Conservation (phyloP, 116 monocot species). For the Phalaenopsis hybrid region DNA sequence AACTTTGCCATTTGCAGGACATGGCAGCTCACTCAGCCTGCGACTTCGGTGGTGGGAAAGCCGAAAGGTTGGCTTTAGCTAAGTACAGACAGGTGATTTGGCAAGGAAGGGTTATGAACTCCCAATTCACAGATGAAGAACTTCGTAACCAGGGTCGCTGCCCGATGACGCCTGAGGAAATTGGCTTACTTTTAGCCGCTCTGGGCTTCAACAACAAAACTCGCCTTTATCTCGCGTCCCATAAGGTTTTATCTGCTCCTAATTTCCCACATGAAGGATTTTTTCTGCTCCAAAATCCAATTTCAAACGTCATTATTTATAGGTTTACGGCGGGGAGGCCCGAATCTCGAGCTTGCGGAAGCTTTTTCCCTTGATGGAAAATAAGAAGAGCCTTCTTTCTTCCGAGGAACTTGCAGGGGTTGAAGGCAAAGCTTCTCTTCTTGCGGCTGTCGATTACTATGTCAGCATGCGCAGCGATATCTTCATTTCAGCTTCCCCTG, state of each 20-base stretch:
- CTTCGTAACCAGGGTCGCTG: constrained; percentile 76
- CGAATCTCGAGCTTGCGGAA: constrained; percentile 69
- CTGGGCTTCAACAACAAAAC: constrained; percentile 76
- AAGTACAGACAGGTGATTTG: constrained; percentile 86
- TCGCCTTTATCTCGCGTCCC: constrained; percentile 82
- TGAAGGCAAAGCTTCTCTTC: constrained; percentile 78
- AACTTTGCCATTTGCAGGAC: no score
- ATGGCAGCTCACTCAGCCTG: constrained; percentile 92
- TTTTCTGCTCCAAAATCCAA: background rate
- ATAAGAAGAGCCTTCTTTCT: constrained; percentile 80
- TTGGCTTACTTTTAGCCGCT: constrained; percentile 73
- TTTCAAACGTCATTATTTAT: background rate
- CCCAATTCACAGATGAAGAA: constrained; percentile 81
- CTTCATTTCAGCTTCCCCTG: constrained; percentile 76
- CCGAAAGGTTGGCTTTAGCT: constrained; percentile 74
- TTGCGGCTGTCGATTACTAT: constrained; percentile 84
- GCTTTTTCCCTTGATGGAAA: constrained; percentile 87
- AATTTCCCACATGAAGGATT: background rate
- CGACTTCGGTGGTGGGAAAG: constrained; percentile 95
- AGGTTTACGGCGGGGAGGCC: constrained; percentile 76
- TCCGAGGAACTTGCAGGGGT: constrained; percentile 57
- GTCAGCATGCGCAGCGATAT: constrained; percentile 72
- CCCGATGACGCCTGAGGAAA: constrained; percentile 90
- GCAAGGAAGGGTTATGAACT: constrained; percentile 89
- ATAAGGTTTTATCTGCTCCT: constrained; percentile 42